Base-by-base conservation (phyloP, 1,284 basidiomycete species). In the Anthracocystis walkeri region DNA sequence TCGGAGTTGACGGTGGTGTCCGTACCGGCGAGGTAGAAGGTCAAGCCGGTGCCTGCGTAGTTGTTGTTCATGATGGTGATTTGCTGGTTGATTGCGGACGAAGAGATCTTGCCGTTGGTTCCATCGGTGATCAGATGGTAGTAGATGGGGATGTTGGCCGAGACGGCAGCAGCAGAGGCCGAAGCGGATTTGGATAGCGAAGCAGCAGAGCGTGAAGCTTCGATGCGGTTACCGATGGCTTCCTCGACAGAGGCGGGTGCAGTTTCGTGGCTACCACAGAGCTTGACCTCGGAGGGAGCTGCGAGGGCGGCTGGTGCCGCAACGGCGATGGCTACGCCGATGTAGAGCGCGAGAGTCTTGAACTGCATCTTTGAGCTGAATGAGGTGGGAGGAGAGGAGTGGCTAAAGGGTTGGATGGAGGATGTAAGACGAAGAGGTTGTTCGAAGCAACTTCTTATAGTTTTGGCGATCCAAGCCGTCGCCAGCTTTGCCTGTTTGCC, bases 51-150 rank as follows among this genome's bases (percentile, higher is more conserved):
- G 40, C 75, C 71, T 4, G 71, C 70, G 75, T 88, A 90, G 62
- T 87, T 87, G 31, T 76, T 48, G 84, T 90, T 90, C 75, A 90
- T 79, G n/a, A 87, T 87, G 71, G 88, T 87, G 63, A 90, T 88
- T 78, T 88, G 87, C n/a, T 11, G 29, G 55, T 45, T 42, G 62
- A 80, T 73, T 38, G 41, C 46, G 23, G 58, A 59, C 12, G 59
- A 55, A 10, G 58, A 56, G n/a, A 80, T 56, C 45, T 54, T 50
- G 10, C 78, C 78, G 20, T 65, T 70, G 51, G 51, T 60, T n/a
- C 76, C 78, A 14, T 73, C 67, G 20, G 68, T 73, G 44, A 78
- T 76, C 38, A 70, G 55, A 64, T 80, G 68, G 42, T 57, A 78
- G 72, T 73, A 68, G 18, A 80, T 69, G 8, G 62, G 65, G 41